These are phyloP conservation scores for Boletus rufocinnamomeus DNA, from an alignment of 768 basidiomycete species.

Conservation along the genomic window DNA sequence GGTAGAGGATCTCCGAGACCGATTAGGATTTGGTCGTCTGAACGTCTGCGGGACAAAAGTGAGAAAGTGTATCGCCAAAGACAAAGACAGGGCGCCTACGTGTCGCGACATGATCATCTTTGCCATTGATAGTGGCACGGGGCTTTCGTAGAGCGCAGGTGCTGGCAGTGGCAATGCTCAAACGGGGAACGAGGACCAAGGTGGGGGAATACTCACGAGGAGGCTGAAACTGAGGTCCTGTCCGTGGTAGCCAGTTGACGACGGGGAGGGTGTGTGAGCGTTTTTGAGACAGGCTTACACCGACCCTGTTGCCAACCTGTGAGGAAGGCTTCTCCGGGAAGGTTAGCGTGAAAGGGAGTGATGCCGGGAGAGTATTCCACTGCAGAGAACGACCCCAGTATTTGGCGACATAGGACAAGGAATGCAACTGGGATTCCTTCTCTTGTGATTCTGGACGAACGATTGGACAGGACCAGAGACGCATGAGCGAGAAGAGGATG, in stretches of 20 bases:
- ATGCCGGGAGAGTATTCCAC: conserved; percentile 31
- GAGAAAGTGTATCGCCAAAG: conserved; percentile 1
- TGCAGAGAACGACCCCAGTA: conserved; percentile 25
- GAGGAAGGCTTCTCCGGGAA: conserved; percentile 24
- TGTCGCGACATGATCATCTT: conserved; percentile 57
- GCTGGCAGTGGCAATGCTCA: conserved; percentile 29
- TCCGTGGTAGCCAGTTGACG: conserved; percentile 24
- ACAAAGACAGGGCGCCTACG: conserved; percentile 34
- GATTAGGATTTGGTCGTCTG: conserved; percentile 33
- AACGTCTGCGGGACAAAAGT: conserved; percentile 30
- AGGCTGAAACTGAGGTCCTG: conserved; percentile 32
- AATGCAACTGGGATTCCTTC: conserved; percentile 14
- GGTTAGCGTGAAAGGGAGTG: conserved; percentile 30
- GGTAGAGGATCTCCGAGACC: conserved; percentile 26
- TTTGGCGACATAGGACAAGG: conserved; percentile 1
- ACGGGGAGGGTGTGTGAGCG: conserved; percentile 20
- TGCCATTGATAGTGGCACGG: conserved; percentile 49
- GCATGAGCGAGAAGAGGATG: conserved; percentile 29
- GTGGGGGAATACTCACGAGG: conserved; percentile 30
- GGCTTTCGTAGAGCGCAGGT: conserved; percentile 45
- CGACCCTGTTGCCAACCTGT: conserved; percentile 11
- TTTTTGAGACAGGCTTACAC: conserved; percentile 11
- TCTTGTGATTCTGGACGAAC: conserved; percentile 13
- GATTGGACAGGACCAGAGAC: conserved; percentile 30
- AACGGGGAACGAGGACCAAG: neutral